Evolutionary conservation across 768 basidiomycete species (phyloP).

Genomic region (Boletus rex-veris): DNA sequence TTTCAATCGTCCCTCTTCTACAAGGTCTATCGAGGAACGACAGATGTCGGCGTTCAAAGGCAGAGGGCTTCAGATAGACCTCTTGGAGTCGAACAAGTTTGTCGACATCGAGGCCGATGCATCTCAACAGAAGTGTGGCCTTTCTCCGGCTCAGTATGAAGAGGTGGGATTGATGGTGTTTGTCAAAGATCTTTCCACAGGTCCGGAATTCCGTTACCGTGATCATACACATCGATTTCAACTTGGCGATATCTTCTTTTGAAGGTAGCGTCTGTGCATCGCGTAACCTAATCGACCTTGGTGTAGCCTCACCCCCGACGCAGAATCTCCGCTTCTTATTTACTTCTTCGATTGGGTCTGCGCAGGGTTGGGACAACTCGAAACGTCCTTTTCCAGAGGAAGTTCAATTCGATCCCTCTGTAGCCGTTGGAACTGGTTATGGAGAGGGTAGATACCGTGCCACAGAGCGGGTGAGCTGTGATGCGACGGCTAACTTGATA

Average conservation of each 20-base stretch:
- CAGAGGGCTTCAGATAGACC: too few relatives aligned
- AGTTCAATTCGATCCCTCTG: background rate
- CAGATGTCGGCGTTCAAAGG: too few relatives aligned
- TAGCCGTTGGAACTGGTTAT: background rate
- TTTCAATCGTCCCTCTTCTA: too few relatives aligned
- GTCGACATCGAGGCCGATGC: constrained; percentile 38
- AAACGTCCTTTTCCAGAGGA: background rate
- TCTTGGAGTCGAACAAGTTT: constrained; percentile 21
- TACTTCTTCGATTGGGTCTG: background rate
- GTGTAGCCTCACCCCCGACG: constrained; percentile 25
- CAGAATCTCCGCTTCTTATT: constrained; percentile 4
- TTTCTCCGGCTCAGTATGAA: constrained; percentile 23
- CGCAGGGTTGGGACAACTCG: background rate
- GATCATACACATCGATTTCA: constrained; percentile 39
- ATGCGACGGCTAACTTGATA: background rate
- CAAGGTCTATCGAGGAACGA: too few relatives aligned
- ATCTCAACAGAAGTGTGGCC: constrained; percentile 27
- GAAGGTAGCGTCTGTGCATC: constrained; percentile 39
- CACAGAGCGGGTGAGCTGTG: background rate
- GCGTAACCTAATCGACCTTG: constrained; percentile 35
- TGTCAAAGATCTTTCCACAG: background rate
- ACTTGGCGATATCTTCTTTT: constrained; percentile 34
- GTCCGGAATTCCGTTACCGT: constrained; percentile 22
- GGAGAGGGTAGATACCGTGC: background rate
- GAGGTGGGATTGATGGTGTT: constrained; percentile 23